Percentiles rank a stretch among this genome's conserved stretches.
Conservation (phyloP, 345 rosid genomes). For the Salix brachista region DNA sequence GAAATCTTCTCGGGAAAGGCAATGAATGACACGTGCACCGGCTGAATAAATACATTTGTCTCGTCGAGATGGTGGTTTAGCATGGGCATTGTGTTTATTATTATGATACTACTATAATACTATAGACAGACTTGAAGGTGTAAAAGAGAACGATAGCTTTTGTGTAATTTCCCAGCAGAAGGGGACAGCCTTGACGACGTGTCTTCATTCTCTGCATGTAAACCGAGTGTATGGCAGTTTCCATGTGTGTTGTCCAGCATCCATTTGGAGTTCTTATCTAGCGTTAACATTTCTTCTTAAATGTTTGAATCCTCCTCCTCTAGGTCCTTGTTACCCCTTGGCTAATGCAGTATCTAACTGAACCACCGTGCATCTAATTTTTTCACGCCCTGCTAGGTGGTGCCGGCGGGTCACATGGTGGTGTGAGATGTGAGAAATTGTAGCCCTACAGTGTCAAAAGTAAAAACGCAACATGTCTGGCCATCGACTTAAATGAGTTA, state of each 20-base stretch:
- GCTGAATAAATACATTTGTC: constrained; percentile 34
- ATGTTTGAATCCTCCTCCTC: neutral
- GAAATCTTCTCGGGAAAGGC: constrained; percentile 24
- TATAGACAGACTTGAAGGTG: constrained; percentile 20
- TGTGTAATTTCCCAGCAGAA: constrained; percentile 14
- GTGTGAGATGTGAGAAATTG: neutral
- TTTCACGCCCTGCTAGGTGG: neutral
- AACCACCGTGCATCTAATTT: neutral
- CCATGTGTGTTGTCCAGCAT: constrained; percentile 4
- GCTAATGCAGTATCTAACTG: neutral
- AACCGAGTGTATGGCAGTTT: neutral
- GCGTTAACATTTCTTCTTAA: neutral
- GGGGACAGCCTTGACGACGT: constrained; percentile 18
- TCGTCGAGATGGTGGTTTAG: constrained; percentile 9
- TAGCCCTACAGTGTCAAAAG: neutral
- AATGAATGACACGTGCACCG: constrained; percentile 20
- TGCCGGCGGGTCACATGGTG: neutral
- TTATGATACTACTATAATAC: neutral
- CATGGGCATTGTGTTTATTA: constrained; percentile 12
- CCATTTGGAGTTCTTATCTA: neutral
- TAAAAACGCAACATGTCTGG: neutral
- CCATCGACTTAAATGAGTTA: neutral
- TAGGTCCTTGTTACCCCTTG: neutral
- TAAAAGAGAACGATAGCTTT: constrained; percentile 22
- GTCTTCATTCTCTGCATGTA: constrained; percentile 8